Conservation (phyloP, 164 flowering plant genomes). For the Magnolia changhungtana region DNA sequence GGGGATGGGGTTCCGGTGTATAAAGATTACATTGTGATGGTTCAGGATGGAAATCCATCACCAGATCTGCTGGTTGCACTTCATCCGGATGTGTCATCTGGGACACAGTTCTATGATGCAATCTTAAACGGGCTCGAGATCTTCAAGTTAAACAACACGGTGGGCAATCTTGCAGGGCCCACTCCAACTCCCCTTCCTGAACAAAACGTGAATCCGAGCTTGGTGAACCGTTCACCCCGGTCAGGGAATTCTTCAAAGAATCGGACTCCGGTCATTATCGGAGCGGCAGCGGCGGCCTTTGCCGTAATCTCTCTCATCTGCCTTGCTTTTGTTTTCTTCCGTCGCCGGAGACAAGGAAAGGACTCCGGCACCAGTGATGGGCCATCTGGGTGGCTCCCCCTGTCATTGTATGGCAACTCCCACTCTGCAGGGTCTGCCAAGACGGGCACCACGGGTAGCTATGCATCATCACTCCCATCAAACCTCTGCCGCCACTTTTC, state of each 20-base stretch:
- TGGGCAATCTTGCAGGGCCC: conserved; percentile 65
- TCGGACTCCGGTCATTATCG: conserved; percentile 19
- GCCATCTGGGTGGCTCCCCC: conserved; percentile 69
- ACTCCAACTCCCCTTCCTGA: conserved; percentile 43
- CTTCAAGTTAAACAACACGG: conserved; percentile 41
- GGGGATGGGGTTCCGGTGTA: conserved; percentile 23
- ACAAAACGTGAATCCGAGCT: neutral
- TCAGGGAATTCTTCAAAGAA: conserved; percentile 18
- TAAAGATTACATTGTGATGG: conserved; percentile 20
- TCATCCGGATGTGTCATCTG: conserved; percentile 31
- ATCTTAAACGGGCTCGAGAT: conserved; percentile 64
- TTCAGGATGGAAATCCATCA: neutral
- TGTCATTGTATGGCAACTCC: conserved; percentile 29
- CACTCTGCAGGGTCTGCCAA: conserved; percentile 33
- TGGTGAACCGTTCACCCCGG: neutral
- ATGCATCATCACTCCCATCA: conserved; percentile 32
- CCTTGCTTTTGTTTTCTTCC: conserved; percentile 14
- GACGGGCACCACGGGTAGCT: conserved; percentile 37
- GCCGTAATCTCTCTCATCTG: conserved; percentile 19
- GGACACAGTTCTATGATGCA: conserved; percentile 41
- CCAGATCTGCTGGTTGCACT: conserved; percentile 32
- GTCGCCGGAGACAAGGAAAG: conserved; percentile 20
- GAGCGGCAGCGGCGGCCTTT: conserved; percentile 24
- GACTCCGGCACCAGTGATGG: conserved; percentile 30
- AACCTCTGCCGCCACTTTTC: conserved; percentile 49